Conservation (phyloP, 208 protist species). For the Herpetomonas samuelpessoai region DNA sequence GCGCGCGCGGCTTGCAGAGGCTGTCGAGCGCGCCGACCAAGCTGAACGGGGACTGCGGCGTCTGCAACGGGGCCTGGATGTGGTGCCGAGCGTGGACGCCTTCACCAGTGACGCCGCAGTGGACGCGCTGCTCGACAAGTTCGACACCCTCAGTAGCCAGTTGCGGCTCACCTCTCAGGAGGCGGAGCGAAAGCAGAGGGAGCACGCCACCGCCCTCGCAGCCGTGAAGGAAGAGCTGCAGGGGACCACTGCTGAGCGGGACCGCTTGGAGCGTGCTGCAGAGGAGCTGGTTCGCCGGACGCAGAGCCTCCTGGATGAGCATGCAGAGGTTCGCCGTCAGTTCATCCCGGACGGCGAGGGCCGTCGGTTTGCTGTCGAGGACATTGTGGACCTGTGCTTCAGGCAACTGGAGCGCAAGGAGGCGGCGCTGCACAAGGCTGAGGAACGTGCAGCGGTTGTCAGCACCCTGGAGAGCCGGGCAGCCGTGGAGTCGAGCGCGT, state of each 20-base stretch:
- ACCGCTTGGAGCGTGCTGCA: slow-evolving; percentile 9
- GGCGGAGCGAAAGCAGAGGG: not conserved
- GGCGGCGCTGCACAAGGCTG: not conserved
- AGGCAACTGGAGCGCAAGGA: slow-evolving; percentile 11
- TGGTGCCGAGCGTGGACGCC: not conserved
- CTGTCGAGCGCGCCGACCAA: not conserved
- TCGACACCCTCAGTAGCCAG: not conserved
- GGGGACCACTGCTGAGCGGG: not conserved
- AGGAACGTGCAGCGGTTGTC: not conserved
- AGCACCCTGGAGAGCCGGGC: not conserved
- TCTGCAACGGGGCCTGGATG: not conserved
- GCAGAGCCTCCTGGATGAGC: slow-evolving; percentile 7
- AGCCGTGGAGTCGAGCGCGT: not conserved
- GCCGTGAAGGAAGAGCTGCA: not conserved
- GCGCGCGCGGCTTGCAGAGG: not conserved
- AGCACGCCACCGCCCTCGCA: not conserved
- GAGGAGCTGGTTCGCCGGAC: slow-evolving; percentile 1
- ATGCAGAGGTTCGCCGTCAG: slow-evolving; percentile 7
- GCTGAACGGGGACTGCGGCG: not conserved
- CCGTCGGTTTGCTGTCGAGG: slow-evolving; percentile 7
- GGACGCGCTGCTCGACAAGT: not conserved
- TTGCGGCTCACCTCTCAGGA: not conserved
- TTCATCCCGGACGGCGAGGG: slow-evolving; percentile 17
- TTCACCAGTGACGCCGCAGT: not conserved
- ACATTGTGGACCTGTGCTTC: slow-evolving; percentile 14